Base-by-base conservation (phyloP, 1,284 basidiomycete species). In the Microbotryum silenes-acaulis region DNA sequence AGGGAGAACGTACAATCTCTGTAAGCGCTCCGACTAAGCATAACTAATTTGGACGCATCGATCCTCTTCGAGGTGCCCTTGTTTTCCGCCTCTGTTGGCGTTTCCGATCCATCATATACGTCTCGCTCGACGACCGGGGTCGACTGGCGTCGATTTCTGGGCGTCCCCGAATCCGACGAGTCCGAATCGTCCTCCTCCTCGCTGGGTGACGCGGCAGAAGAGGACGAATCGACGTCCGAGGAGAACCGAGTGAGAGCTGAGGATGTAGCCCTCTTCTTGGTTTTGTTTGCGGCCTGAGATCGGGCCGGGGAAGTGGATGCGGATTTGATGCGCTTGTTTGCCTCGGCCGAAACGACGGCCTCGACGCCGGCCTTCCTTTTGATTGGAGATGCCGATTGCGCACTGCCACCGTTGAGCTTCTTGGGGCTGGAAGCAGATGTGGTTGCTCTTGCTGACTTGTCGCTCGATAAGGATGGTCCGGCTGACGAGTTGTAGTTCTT, bases 31-130 rank as follows among this genome's bases (percentile, higher is more conserved):
- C 47, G 27, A 27, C 61, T 64, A 4, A 45, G 44, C 8, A 52
- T 14, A 12, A 69, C 65, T 6, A 69, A 47, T 4, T 29, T 21
- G 47, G 63, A 65, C 1, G 49, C 61, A 27, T 51, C 51, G 44
- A 56, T 62, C 29, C 44, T 49, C 5, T 52, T 54, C 5, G 49
- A 51, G 3, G 18, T 2, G 3, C 64, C 60, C 4, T 51, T 42
- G 4, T 29, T 37, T 0, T 20, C 37, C 14, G 59, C 16, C 16
- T 12, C 37, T 42, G 16, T 10, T 16, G 4, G 2, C 37, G 37
- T 4, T 42, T 42, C 37, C 37, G 16, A 14, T 42, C 37, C 37
- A 42, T 18, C 61, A 3, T 44, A n/a, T 0, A 66, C 64, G 23
- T 63, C 49, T 14, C 67, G 45, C 18, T 56, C 50, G 0, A 56